Evolutionary conservation across 73 alveolate genomes (phyloP).

Genomic region (Stentor roeselii): DNA sequence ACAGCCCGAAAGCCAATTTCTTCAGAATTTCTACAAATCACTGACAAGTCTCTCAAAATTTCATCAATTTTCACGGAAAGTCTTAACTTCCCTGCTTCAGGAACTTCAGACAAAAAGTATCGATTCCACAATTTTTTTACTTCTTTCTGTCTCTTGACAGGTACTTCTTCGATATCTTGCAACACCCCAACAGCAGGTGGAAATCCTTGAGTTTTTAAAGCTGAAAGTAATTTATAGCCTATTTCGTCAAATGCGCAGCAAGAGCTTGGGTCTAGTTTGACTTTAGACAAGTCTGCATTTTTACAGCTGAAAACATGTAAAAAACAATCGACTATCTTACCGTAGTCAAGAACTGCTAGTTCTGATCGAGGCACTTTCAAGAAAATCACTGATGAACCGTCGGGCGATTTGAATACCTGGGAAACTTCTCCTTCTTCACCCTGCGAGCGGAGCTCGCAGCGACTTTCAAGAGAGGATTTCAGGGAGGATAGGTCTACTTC

Average conservation of each 20-base stretch:
- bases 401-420: neutral
- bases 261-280: conserved; percentile 87
- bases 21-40: conserved; percentile 37
- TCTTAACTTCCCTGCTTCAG: conserved; percentile 61
- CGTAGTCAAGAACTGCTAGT: conserved; percentile 70
- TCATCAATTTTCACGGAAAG: conserved; percentile 68
- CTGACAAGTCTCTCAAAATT: conserved; percentile 70
- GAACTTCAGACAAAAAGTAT: conserved; percentile 87
- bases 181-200: conserved; percentile 86
- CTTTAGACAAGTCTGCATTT: conserved; percentile 69
- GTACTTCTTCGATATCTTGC: conserved; percentile 70
- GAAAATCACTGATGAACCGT: neutral
- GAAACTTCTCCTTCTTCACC: neutral
- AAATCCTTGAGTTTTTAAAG: conserved; percentile 89
- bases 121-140: conserved; percentile 85
- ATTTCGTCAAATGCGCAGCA: conserved; percentile 90
- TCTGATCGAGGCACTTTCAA: neutral
- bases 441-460: conserved; percentile 25
- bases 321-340: conserved; percentile 88
- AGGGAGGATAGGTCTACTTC: neutral
- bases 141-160: conserved; percentile 70
- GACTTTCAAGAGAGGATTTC: neutral
- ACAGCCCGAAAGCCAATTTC: conserved; percentile 76
- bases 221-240: conserved; percentile 84
- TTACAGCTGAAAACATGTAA: conserved; percentile 81